Conservation (phyloP, 108 stramenopile species). For the Pseudonitzschia delicatissima region DNA sequence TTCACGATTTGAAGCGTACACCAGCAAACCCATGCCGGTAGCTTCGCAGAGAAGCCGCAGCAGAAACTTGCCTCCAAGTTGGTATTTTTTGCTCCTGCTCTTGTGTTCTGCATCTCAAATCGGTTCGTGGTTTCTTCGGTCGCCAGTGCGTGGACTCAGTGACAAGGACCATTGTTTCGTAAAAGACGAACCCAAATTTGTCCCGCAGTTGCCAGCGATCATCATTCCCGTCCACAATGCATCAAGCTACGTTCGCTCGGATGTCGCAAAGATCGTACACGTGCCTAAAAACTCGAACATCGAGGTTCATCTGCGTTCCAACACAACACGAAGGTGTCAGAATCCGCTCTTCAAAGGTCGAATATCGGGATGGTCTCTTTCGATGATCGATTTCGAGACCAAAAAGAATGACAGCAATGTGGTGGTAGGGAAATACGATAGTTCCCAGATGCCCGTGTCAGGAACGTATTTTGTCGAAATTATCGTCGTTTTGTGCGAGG, state of each 20-base stretch:
- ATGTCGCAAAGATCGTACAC: background rate
- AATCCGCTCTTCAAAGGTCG: background rate
- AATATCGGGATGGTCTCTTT: background rate
- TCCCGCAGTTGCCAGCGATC: background rate
- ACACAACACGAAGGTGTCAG: background rate
- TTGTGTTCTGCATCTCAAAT: no score
- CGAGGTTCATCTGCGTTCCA: background rate
- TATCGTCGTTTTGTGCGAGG: background rate
- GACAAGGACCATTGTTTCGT: no score
- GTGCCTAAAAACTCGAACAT: background rate
- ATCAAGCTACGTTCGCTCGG: background rate
- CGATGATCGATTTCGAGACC: background rate
- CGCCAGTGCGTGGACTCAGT: no score
- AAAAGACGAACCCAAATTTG: no score
- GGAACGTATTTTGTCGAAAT: background rate
- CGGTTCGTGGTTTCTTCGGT: no score
- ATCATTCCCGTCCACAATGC: background rate
- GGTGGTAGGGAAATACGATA: background rate
- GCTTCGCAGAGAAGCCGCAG: no score
- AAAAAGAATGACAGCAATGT: background rate
- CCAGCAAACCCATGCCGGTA: no score
- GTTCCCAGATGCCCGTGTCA: background rate
- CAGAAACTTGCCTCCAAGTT: no score
- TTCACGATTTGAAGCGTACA: no score
- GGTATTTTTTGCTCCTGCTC: no score